phyloP scores from a whole-genome alignment of 1,139 yeast species.

The Nadsonia commutata region DNA sequence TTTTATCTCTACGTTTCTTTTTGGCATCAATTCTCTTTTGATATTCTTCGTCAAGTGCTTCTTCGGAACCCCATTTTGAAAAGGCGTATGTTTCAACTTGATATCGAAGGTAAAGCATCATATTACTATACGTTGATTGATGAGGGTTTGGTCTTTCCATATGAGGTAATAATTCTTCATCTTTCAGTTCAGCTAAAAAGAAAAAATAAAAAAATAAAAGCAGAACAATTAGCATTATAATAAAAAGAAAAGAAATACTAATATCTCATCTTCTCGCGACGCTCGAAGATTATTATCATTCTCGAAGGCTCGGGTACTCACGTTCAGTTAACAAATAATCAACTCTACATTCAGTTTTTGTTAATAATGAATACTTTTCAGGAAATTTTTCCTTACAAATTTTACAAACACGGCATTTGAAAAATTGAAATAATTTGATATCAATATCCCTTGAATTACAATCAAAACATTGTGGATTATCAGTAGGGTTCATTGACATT shows the following conservation, averaged over 20 bases:
- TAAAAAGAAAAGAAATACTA: not conserved
- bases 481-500: conserved; percentile 33
- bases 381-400: conserved; percentile 59
- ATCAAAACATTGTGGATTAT: conserved; percentile 65
- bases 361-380: conserved; percentile 76
- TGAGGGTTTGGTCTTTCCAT: conserved; percentile 92
- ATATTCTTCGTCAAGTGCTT: conserved; percentile 86
- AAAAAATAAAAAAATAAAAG: too few species aligned
- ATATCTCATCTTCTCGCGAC: not conserved
- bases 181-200: conserved; percentile 55
- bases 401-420: conserved; percentile 63
- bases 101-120: conserved; percentile 80
- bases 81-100: conserved; percentile 89
- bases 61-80: conserved; percentile 90
- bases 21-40: conserved; percentile 63
- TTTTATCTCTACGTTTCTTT: conserved; percentile 60
- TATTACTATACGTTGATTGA: conserved; percentile 69
- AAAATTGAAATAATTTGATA: conserved; percentile 50
- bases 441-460: conserved; percentile 69
- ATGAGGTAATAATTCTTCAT: conserved; percentile 50
- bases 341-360: conserved; percentile 89
- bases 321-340: conserved; percentile 85
- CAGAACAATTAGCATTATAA: not conserved
- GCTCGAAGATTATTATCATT: too few species aligned
- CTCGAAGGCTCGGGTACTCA: conserved; percentile 8